phyloP scores from a whole-genome alignment of 805 yeast species.

The Saturnispora gosingensis region DNA sequence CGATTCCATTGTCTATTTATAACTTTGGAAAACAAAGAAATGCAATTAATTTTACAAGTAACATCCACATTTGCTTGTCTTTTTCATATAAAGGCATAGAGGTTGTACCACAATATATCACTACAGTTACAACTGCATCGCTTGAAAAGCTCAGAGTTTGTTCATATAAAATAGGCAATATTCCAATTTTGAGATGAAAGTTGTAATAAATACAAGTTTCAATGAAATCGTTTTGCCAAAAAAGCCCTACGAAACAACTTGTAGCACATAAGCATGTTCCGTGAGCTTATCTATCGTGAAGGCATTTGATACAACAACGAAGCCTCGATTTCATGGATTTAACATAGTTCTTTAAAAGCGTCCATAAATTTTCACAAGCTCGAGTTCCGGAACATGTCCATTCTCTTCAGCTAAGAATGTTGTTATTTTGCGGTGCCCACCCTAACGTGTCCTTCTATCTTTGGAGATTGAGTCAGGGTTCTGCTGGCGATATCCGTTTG shows the following conservation, averaged over 20 bases:
- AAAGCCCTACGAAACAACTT: not conserved
- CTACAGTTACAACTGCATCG: too few relatives aligned
- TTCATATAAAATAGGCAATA: too few relatives aligned
- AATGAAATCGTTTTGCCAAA: not conserved
- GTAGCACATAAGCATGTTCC: not conserved
- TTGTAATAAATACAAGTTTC: not conserved
- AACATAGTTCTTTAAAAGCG: not conserved
- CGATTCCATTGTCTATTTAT: too few relatives aligned
- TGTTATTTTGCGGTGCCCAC: conserved; percentile 33
- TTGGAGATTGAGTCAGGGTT: conserved; percentile 38
- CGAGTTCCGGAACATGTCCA: not conserved
- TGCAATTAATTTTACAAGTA: too few relatives aligned
- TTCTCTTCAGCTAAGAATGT: not conserved
- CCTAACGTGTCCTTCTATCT: conserved; percentile 52
- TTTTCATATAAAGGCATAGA: not conserved
- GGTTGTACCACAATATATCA: not conserved
- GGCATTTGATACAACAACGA: not conserved
- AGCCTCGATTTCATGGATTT: not conserved
- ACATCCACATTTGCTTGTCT: too few relatives aligned
- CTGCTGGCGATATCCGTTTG: conserved; percentile 34
- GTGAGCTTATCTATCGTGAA: not conserved
- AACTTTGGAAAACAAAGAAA: too few relatives aligned
- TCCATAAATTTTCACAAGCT: not conserved
- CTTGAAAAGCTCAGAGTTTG: too few relatives aligned
- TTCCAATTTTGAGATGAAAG: not conserved